Conservation (phyloP, 2,329 filamentous ascomycete species). For the Trichocomaceae sp. region DNA sequence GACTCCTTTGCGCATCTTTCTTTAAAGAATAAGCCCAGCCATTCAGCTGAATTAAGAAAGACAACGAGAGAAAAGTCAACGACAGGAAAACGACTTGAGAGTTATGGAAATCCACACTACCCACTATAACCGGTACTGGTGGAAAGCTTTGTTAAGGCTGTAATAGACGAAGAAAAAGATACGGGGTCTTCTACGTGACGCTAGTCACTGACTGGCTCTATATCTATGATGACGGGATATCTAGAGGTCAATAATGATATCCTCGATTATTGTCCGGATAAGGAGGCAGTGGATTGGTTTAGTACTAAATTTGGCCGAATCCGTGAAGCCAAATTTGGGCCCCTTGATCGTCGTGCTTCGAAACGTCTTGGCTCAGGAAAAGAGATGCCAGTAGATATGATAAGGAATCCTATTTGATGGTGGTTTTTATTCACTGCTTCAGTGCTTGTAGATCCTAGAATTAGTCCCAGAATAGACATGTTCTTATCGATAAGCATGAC, state of each 20-base stretch:
- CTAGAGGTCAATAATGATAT: slow-evolving; percentile 21
- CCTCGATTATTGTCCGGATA: slow-evolving; percentile 22
- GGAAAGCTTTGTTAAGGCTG: slow-evolving; percentile 23
- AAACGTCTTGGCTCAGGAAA: slow-evolving; percentile 22
- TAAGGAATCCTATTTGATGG: slow-evolving; percentile 17
- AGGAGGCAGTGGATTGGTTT: slow-evolving; percentile 22
- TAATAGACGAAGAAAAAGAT: slow-evolving; percentile 20
- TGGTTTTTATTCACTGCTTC: too few relatives aligned
- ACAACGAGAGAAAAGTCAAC: slow-evolving; percentile 3
- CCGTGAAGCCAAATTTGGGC: slow-evolving; percentile 19
- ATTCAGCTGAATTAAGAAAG: too few relatives aligned
- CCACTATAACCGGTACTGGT: slow-evolving; percentile 17
- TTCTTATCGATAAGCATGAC: not conserved
- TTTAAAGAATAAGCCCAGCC: not conserved
- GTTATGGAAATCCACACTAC: slow-evolving; percentile 17
- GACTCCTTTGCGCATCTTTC: slow-evolving; percentile 16
- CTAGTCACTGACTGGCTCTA: slow-evolving; percentile 18
- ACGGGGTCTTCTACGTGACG: slow-evolving; percentile 18
- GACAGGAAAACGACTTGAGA: slow-evolving; percentile 11
- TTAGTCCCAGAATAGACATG: too few relatives aligned
- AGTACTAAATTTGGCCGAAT: slow-evolving; percentile 24
- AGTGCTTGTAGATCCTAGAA: too few relatives aligned
- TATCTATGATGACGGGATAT: slow-evolving; percentile 23
- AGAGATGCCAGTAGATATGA: slow-evolving; percentile 22
- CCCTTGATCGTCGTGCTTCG: slow-evolving; percentile 18